Evolutionary conservation across 2,329 filamentous ascomycete genomes (phyloP).

Genomic region (Zymoseptoria crescenta): DNA sequence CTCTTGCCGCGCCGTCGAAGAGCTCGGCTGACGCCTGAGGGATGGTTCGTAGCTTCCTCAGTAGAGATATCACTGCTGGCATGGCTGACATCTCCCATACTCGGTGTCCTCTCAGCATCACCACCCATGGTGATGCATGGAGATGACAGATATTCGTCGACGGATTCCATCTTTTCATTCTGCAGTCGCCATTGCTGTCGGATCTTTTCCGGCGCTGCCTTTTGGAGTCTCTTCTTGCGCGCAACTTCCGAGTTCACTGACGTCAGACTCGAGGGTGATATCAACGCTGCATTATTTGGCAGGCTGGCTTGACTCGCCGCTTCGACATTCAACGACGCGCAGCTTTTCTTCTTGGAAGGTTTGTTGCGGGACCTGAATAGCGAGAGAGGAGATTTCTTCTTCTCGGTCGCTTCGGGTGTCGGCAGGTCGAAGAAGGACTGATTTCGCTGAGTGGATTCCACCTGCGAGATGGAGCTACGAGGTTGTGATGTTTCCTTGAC

Average conservation of each 20-base stretch:
- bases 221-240: conserved; percentile 27
- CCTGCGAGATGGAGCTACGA: not conserved
- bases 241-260: not conserved
- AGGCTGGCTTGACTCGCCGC: not conserved
- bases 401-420: not conserved
- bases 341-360: not conserved
- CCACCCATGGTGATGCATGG: conserved; percentile 10
- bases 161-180: not conserved
- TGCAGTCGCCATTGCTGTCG: conserved; percentile 13
- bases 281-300: not conserved
- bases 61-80: not conserved
- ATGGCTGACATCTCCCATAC: conserved; percentile 1
- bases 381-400: conserved; percentile 7
- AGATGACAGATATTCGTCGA: conserved; percentile 4
- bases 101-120: conserved; percentile 9
- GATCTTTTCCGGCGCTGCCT: conserved; percentile 23
- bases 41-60: not conserved
- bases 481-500: not conserved
- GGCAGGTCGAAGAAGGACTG: not conserved
- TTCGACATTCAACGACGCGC: not conserved
- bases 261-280: not conserved
- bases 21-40: not conserved
- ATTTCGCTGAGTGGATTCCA: not conserved
- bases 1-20: conserved; percentile 11
- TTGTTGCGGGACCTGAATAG: conserved; percentile 8